Conservation (phyloP, 106 monocot genomes). For the Dendrobium catenatum region DNA sequence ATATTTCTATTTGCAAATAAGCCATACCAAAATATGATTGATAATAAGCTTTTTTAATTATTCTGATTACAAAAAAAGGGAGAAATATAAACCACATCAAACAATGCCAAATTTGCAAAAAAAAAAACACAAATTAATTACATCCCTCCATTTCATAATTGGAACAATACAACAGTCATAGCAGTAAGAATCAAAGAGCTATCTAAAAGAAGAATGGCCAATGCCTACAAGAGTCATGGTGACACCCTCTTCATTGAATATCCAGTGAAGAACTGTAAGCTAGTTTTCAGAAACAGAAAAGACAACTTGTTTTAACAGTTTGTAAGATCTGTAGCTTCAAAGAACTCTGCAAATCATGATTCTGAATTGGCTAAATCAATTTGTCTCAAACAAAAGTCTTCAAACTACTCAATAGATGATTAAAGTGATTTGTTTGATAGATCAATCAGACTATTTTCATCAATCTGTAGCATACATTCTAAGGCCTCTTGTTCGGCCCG, state of each 20-base stretch:
- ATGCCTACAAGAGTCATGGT: not conserved
- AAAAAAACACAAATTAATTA: no score
- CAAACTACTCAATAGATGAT: not conserved
- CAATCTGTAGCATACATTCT: not conserved
- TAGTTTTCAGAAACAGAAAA: not conserved
- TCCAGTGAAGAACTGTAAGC: not conserved
- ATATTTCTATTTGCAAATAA: no score
- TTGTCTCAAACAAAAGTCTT: not conserved
- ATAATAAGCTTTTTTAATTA: no score
- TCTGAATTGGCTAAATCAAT: not conserved
- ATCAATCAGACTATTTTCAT: not conserved
- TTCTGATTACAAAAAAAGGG: no score
- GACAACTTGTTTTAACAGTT: not conserved
- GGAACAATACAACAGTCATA: no score
- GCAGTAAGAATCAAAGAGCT: not conserved
- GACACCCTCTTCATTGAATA: not conserved
- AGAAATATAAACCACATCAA: no score
- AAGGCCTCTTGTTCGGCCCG: slow-evolving; percentile 64
- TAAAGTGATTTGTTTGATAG: not conserved
- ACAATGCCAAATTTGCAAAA: no score
- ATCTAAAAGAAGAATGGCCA: not conserved
- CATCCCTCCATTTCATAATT: no score
- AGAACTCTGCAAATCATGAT: not conserved
- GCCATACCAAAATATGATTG: no score
- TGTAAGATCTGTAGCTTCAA: not conserved